These are phyloP conservation scores for Sporisorium graminicola DNA, from an alignment of 1,284 basidiomycete genomes.

Conservation along the genomic window DNA sequence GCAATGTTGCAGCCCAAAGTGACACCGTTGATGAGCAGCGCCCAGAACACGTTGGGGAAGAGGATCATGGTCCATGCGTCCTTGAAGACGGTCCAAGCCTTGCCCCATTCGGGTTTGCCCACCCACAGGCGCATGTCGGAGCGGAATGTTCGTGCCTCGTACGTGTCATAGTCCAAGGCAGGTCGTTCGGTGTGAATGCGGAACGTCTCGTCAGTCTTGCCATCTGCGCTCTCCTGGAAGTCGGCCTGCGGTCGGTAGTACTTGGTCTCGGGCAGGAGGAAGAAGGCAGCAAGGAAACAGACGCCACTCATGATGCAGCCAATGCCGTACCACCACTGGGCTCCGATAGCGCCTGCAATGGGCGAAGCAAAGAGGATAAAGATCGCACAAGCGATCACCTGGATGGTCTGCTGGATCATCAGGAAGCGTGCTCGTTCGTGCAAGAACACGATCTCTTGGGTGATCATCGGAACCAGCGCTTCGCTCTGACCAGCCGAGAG, in stretches of 20 bases:
- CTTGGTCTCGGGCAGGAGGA: slow-evolving; percentile 23
- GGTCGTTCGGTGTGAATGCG: slow-evolving; percentile 19
- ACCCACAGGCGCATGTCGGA: slow-evolving; percentile 18
- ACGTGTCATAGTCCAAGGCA: slow-evolving; percentile 4
- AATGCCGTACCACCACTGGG: slow-evolving; percentile 27
- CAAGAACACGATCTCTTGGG: slow-evolving; percentile 22
- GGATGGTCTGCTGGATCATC: slow-evolving; percentile 25
- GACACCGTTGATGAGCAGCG: slow-evolving; percentile 20
- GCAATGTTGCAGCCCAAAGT: slow-evolving; percentile 19
- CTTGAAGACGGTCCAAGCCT: slow-evolving; percentile 16
- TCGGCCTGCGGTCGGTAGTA: slow-evolving; percentile 15
- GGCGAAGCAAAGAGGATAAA: slow-evolving; percentile 24
- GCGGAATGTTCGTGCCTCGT: slow-evolving; percentile 13
- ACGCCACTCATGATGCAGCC: slow-evolving; percentile 19
- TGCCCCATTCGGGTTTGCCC: slow-evolving; percentile 21
- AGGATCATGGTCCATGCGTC: slow-evolving; percentile 14
- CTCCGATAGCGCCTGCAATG: slow-evolving; percentile 15
- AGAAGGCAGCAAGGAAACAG: slow-evolving; percentile 17
- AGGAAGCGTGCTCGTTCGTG: slow-evolving; percentile 19
- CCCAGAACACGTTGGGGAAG: slow-evolving; percentile 16
- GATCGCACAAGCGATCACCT: slow-evolving; percentile 19
- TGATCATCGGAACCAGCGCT: slow-evolving; percentile 21
- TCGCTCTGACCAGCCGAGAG: slow-evolving; percentile 21
- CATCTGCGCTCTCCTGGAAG: slow-evolving; percentile 9
- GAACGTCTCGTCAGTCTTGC: background rate